Percentiles rank a stretch among this genome's conserved stretches.
phyloP scores from a whole-genome alignment of 2,329 filamentous ascomycete genomes.

The Pyricularia grisea region DNA sequence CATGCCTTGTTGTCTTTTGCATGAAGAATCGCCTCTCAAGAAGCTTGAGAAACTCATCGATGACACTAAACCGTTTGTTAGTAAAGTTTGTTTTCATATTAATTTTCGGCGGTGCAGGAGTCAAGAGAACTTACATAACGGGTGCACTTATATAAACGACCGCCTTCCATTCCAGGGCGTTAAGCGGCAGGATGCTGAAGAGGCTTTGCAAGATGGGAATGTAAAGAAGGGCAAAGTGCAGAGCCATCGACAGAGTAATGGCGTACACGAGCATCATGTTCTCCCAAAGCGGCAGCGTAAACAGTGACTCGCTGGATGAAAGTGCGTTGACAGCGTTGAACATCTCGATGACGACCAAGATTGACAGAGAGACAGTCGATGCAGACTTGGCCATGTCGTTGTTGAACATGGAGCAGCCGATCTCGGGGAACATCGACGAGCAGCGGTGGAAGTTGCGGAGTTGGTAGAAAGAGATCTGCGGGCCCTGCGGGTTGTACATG shows the following conservation, averaged over 20 bases:
- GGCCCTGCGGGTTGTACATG: conserved; percentile 86
- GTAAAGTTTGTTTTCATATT: not conserved
- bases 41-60: conserved; percentile 78
- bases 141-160: conserved; percentile 82
- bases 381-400: conserved; percentile 81
- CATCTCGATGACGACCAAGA: conserved; percentile 97
- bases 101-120: not conserved
- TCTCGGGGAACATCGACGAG: conserved; percentile 72
- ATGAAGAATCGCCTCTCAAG: conserved; percentile 61
- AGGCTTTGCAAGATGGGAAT: conserved; percentile 78
- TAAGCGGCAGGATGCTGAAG: conserved; percentile 85
- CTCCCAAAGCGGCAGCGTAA: conserved; percentile 92
- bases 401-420: conserved; percentile 86
- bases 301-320: conserved; percentile 85
- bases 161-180: conserved; percentile 84
- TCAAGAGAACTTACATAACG: conserved; percentile 63
- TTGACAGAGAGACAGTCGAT: conserved; percentile 85
- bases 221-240: conserved; percentile 93
- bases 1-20: conserved; percentile 32
- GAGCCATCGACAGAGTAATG: conserved; percentile 81
- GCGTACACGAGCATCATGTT: conserved; percentile 99
- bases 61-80: conserved; percentile 39
- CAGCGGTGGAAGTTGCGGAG: conserved; percentile 91
- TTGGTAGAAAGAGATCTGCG: conserved; percentile 85
- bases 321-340: conserved; percentile 98